A percentile compares a stretch with the other conserved stretches of the same genome.
These are phyloP conservation scores for Cydonia oblonga DNA, from an alignment of 331 rosid species.

Conservation along the genomic window DNA sequence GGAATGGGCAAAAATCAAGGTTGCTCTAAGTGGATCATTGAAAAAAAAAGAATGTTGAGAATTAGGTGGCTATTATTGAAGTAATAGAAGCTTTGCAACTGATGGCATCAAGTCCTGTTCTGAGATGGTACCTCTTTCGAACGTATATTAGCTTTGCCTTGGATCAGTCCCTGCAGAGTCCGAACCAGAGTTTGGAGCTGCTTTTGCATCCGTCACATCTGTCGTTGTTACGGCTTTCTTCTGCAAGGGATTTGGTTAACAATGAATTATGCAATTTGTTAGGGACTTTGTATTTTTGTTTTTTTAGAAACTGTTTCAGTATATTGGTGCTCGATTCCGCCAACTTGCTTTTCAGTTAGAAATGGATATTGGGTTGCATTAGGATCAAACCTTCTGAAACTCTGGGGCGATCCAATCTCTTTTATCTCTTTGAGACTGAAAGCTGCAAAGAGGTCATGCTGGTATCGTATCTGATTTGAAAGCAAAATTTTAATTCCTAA, in stretches of 20 bases:
- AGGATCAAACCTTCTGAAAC: not conserved
- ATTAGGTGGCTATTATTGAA: conserved; percentile 9
- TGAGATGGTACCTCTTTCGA: not conserved
- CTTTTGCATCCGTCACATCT: not conserved
- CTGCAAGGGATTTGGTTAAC: not conserved
- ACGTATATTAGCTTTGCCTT: not conserved
- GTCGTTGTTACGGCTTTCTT: not conserved
- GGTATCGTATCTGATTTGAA: too few species aligned
- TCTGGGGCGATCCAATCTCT: not conserved
- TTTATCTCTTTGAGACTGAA: too few species aligned
- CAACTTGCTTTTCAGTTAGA: not conserved
- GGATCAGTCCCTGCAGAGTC: not conserved
- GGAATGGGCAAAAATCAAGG: conserved; percentile 64
- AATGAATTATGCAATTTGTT: not conserved
- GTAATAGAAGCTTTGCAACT: not conserved
- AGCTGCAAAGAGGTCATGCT: too few species aligned
- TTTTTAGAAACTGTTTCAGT: not conserved
- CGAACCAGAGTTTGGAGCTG: not conserved
- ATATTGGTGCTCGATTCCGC: not conserved
- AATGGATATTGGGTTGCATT: too few species aligned
- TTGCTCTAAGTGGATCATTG: conserved; percentile 49
- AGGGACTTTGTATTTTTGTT: not conserved
- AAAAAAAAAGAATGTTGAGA: conserved; percentile 47
- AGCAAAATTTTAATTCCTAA: too few species aligned
- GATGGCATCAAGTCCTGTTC: not conserved